Evolutionary conservation across 129 eudicot species (phyloP), one percentile per base, ranked within the genome.

Genomic region (Centaurea solstitialis): DNA sequence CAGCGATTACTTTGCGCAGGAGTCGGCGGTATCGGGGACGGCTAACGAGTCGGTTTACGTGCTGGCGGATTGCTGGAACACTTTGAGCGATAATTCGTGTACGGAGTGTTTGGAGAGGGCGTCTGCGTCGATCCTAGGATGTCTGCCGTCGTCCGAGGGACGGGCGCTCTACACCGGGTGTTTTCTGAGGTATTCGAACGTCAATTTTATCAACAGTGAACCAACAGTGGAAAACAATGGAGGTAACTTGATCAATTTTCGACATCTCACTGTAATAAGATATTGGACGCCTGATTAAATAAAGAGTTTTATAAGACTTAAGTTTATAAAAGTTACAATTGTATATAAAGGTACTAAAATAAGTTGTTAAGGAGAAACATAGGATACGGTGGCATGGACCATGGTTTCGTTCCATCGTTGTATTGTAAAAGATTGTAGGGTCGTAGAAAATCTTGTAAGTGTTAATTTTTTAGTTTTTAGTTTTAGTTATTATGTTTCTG

Each of bases 21-120:
- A 74, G 69, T 35, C 53, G 72, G 76, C 41, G 5, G 85, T 68
- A 17, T 26, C 87, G 0, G 21, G 74, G 53, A 24, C 68, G 9
- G 15, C 15, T 4, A 88, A 86, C 18, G 85, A 70, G 76, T 84
- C 92, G 11, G 83, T 70, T 0, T 93, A 77, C 83, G 92, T 89
- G 23, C 7, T 93, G 78, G 98, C 94, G 0, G 84, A 93, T 53
- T 93, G 98, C 68, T 93, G 98, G 97, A 84, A 77, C 73, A 89
- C 93, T 11, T 23, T 91, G 85, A 81, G 66, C 43, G 86, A 82
- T 6, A 86, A 81, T 64, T 76, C 91, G 45, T 93, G 98, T 68
- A 73, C 80, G 17, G 80, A 85, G 6, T 93, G 97, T 75, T 73
- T 93, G 81, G 87, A 82, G 65, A 86, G 80, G 59, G 94, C 97